A percentile compares a stretch with the other conserved stretches of the same genome.
Evolutionary conservation across 2,329 filamentous ascomycete genomes (phyloP).

Genomic region (Fusarium torreyae): DNA sequence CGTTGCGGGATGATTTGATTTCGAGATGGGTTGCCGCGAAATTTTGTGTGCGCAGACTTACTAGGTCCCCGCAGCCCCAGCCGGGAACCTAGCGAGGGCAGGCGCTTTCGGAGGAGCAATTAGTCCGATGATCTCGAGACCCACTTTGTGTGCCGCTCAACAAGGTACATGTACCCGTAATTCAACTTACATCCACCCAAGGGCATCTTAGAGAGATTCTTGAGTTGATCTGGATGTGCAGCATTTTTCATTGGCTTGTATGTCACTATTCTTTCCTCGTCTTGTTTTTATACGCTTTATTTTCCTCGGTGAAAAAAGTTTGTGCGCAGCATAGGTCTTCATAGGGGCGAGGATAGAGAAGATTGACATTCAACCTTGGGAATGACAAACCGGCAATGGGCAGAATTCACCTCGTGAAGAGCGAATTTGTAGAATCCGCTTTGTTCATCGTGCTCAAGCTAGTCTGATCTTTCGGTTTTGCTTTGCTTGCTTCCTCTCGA

Average conservation of each 20-base stretch:
- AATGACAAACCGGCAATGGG: too few relatives aligned
- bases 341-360: too few relatives aligned
- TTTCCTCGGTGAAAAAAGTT: too few relatives aligned
- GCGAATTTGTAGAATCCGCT: too few relatives aligned
- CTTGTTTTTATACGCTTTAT: not conserved
- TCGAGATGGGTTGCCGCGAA: conserved; percentile 55
- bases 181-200: conserved; percentile 12
- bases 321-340: too few relatives aligned
- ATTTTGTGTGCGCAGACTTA: conserved; percentile 57
- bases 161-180: conserved; percentile 20
- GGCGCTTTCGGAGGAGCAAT: conserved; percentile 5
- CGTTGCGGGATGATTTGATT: conserved; percentile 53
- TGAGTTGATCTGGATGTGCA: not conserved
- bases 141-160: conserved; percentile 18
- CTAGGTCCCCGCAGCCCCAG: conserved; percentile 58
- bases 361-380: too few relatives aligned
- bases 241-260: not conserved
- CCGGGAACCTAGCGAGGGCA: conserved; percentile 35
- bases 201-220: not conserved
- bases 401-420: too few relatives aligned
- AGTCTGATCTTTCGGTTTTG: too few relatives aligned
- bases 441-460: too few relatives aligned
- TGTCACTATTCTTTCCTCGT: not conserved
- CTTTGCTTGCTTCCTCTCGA: too few relatives aligned
- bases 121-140: not conserved